Evolutionary conservation across 139 green algal species (phyloP), one percentile per base, ranked within the genome.

Genomic region (Pleodorina starrii): DNA sequence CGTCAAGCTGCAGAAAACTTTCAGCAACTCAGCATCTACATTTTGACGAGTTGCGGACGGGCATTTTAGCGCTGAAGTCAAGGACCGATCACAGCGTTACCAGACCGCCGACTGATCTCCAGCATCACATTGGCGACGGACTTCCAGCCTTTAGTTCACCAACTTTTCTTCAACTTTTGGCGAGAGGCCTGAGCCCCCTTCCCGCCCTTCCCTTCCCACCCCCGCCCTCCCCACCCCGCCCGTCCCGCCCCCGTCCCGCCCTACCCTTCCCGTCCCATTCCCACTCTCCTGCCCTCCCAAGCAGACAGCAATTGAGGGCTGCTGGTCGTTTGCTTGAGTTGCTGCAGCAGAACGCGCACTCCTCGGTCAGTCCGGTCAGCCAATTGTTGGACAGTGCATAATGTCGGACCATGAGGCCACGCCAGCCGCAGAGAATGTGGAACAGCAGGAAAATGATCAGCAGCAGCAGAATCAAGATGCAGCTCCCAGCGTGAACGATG

Each of bases 151-250:
- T 35, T 51, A 32, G 19, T 35, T n/a, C 71, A 78, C 72, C 42
- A 38, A 51, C 40, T 38, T 21, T 48, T 57, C 72, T 80, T 48
- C 36, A 9, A 80, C 40, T 51, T 51, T 54, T 38, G 23, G 40
- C 72, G 72, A 38, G 59, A 87, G 81, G 81, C 80, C 81, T 87
- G 81, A 87, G 60, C 42, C 81, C 63, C 21, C 42, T 69, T 54
- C 57, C 59, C 80, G 36, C 63, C 79, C 79, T 57, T 57, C 79
- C 79, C 79, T 75, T 43, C 79, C 81, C 60, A 40, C 32, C 81
- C 78, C 81, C 51, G 36, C 79, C 79, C 57, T 36, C 60, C 81
- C 81, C 42, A 17, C 7, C 81, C 81, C 17, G 23, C 19, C 59
- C 60, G 5, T 59, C 63, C 79, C 79, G 57, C 81, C 21, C 81